Evolutionary conservation across 148 eudicot genomes (phyloP).

Genomic region (Vaccinium vitisidaea): DNA sequence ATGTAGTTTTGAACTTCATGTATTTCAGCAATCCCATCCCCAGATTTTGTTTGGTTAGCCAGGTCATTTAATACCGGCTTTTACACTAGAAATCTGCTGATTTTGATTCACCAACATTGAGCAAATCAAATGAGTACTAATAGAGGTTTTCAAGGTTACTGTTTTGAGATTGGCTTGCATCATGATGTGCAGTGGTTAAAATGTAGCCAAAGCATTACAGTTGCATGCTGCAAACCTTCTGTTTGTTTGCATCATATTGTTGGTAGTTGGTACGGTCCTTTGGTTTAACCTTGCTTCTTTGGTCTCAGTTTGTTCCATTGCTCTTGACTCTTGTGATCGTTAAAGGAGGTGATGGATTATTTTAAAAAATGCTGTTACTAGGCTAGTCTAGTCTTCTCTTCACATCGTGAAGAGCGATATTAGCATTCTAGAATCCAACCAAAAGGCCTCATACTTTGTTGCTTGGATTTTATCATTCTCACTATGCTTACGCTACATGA

Average conservation of each 20-base stretch:
- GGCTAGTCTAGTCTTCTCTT: background rate
- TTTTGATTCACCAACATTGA: background rate
- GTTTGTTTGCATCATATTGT: background rate
- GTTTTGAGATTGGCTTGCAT: background rate
- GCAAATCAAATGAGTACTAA: background rate
- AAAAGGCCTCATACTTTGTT: background rate
- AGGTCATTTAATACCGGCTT: background rate
- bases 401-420: background rate
- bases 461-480: background rate
- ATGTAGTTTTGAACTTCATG: constrained; percentile 14
- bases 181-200: background rate
- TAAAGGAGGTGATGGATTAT: background rate
- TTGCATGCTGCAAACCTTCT: background rate
- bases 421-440: background rate
- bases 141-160: background rate
- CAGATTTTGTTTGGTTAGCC: background rate
- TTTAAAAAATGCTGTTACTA: constrained; percentile 1
- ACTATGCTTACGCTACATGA: background rate
- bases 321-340: background rate
- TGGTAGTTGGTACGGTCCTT: background rate
- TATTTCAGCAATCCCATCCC: background rate
- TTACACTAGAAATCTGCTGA: background rate
- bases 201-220: background rate
- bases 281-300: background rate
- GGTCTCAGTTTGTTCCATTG: background rate